These are phyloP conservation scores for Tuber indicum DNA, from an alignment of 495 filamentous ascomycete species.

Conservation along the genomic window DNA sequence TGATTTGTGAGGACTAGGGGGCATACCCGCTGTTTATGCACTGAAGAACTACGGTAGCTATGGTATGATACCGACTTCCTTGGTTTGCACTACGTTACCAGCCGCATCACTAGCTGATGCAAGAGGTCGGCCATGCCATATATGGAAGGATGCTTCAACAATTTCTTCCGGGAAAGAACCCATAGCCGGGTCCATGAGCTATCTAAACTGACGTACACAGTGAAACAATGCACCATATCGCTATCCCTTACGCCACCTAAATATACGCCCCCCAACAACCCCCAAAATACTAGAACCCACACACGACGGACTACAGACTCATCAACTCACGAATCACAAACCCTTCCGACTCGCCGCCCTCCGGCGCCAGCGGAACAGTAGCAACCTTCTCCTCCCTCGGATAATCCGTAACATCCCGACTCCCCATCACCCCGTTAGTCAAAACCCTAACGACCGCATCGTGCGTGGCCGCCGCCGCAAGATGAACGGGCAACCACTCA, in stretches of 20 bases:
- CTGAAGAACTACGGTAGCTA: no score
- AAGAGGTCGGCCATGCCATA: no score
- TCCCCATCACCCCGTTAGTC: neutral
- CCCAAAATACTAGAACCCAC: neutral
- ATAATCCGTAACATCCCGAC: neutral
- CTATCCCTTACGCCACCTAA: neutral
- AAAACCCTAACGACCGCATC: neutral
- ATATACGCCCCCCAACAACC: neutral
- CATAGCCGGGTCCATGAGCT: neutral
- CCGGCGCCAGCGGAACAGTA: neutral
- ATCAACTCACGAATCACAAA: neutral
- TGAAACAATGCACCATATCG: neutral
- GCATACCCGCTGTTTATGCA: no score
- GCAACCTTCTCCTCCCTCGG: neutral
- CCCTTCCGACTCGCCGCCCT: neutral
- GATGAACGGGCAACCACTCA: neutral
- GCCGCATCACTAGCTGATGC: no score
- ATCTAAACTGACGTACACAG: neutral
- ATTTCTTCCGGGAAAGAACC: neutral
- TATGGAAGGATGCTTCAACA: neutral
- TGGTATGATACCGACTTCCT: no score
- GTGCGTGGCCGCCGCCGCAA: neutral
- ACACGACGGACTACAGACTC: neutral
- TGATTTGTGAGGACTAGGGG: no score
- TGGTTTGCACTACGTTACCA: no score